A percentile compares a stretch with the other conserved stretches of the same genome.
Conservation (phyloP, 108 stramenopile genomes). For the Nitzschia inconspicua region DNA sequence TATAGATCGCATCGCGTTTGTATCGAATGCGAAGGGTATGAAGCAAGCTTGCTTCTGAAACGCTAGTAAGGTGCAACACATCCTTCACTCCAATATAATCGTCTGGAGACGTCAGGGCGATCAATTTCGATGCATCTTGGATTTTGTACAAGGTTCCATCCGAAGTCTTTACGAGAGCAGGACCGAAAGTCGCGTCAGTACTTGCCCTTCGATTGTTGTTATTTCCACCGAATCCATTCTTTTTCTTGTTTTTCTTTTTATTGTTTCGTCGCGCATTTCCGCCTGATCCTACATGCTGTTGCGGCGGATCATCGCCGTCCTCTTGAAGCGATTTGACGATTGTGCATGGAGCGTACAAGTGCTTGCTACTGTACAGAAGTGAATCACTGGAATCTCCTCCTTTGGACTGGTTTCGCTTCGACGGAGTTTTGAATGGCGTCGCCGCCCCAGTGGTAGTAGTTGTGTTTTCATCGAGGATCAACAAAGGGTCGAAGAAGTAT, state of each 20-base stretch:
- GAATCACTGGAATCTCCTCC: conserved; percentile 7
- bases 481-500: conserved; percentile 82
- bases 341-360: conserved; percentile 77
- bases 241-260: conserved; percentile 3
- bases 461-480: conserved; percentile 39
- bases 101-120: conserved; percentile 54
- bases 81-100: conserved; percentile 79
- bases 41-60: conserved; percentile 82
- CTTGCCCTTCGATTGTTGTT: background rate
- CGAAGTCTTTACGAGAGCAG: conserved; percentile 79
- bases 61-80: conserved; percentile 76
- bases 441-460: conserved; percentile 13
- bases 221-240: too few species aligned
- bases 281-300: background rate
- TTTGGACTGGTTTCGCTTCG: conserved; percentile 7
- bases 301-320: conserved; percentile 3
- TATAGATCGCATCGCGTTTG: conserved; percentile 90
- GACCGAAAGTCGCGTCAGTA: conserved; percentile 15
- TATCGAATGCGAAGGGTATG: conserved; percentile 87
- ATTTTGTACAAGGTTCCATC: conserved; percentile 86
- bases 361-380: conserved; percentile 49
- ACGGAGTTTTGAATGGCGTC: conserved; percentile 28
- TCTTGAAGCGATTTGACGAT: conserved; percentile 69
- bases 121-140: conserved; percentile 46
- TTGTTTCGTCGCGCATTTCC: conserved; percentile 8